phyloP scores from a whole-genome alignment of 2,329 filamentous ascomycete species.

The Coleophoma crateriformis region DNA sequence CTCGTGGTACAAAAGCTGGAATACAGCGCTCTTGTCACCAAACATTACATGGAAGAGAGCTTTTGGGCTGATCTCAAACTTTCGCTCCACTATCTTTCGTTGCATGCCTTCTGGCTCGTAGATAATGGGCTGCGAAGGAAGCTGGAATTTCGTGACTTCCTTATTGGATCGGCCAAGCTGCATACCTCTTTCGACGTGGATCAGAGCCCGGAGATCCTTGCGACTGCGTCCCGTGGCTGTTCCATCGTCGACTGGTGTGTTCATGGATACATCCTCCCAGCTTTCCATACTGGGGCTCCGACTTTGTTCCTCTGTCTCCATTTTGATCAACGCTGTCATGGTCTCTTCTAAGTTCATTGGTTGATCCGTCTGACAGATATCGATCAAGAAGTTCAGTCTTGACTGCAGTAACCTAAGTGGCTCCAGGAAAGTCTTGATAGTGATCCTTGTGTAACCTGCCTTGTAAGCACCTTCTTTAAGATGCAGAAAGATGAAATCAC shows the following conservation, averaged over 20 bases:
- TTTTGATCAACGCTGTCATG: slow-evolving; percentile 65
- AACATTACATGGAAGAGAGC: slow-evolving; percentile 95
- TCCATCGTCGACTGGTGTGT: slow-evolving; percentile 55
- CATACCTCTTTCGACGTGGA: slow-evolving; percentile 58
- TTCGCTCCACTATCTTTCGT: slow-evolving; percentile 66
- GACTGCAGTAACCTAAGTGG: slow-evolving; percentile 76
- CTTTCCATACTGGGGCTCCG: slow-evolving; percentile 75
- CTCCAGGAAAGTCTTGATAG: slow-evolving; percentile 90
- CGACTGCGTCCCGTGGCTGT: slow-evolving; percentile 33
- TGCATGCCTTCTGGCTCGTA: slow-evolving; percentile 83
- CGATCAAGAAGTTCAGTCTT: slow-evolving; percentile 79
- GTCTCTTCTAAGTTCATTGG: slow-evolving; percentile 64
- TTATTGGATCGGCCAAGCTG: slow-evolving; percentile 33
- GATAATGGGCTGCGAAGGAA: slow-evolving; percentile 74
- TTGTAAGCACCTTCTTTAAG: slow-evolving; percentile 30
- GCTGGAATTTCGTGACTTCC: slow-evolving; percentile 59
- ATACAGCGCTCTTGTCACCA: slow-evolving; percentile 91
- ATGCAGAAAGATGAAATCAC: slow-evolving; percentile 88
- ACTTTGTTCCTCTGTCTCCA: slow-evolving; percentile 58
- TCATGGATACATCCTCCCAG: slow-evolving; percentile 76
- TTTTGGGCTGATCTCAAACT: slow-evolving; percentile 89
- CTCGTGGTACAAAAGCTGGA: slow-evolving; percentile 85
- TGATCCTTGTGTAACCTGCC: slow-evolving; percentile 47
- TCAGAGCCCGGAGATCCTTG: slow-evolving; percentile 41
- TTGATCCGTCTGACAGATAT: slow-evolving; percentile 69